phyloP scores from a whole-genome alignment of 805 yeast species.

The Wilhelminamyces savonicus region DNA sequence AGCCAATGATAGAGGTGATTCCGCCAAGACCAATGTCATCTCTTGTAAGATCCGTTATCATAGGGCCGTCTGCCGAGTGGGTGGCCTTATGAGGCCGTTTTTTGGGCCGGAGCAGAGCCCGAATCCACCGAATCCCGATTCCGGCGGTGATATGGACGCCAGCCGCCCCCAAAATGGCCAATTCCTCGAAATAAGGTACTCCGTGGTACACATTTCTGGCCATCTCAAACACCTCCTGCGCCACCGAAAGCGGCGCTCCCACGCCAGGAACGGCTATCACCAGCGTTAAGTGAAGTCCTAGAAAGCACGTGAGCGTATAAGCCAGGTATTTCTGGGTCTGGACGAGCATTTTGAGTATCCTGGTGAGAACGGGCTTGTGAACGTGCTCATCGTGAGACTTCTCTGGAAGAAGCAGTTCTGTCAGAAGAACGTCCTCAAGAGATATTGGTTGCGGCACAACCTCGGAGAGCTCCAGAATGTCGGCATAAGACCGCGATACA shows the following conservation, averaged over 20 bases:
- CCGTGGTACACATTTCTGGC: conserved; percentile 56
- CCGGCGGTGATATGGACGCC: conserved; percentile 52
- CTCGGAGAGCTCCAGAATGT: too few species aligned
- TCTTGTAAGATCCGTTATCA: conserved; percentile 25
- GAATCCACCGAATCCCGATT: conserved; percentile 29
- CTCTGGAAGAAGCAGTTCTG: too few species aligned
- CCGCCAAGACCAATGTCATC: conserved; percentile 59
- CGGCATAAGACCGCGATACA: too few species aligned
- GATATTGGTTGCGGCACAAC: too few species aligned
- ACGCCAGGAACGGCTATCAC: conserved; percentile 49
- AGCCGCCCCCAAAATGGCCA: conserved; percentile 42
- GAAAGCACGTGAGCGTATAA: conserved; percentile 48
- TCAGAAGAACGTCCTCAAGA: too few species aligned
- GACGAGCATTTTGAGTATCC: conserved; percentile 3
- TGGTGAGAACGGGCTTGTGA: too few species aligned
- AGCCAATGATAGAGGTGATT: conserved; percentile 46
- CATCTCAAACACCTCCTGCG: conserved; percentile 52
- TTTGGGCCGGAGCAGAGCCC: conserved; percentile 7
- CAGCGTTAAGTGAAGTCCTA: conserved; percentile 50
- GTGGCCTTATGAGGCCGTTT: conserved; percentile 14
- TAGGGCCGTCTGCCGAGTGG: conserved; percentile 15
- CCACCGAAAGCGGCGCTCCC: conserved; percentile 31
- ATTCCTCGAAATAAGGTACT: conserved; percentile 41
- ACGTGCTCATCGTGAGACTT: too few species aligned
- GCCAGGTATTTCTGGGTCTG: conserved; percentile 56